Conservation (phyloP, 768 basidiomycete genomes). For the Mycena vitilis region DNA sequence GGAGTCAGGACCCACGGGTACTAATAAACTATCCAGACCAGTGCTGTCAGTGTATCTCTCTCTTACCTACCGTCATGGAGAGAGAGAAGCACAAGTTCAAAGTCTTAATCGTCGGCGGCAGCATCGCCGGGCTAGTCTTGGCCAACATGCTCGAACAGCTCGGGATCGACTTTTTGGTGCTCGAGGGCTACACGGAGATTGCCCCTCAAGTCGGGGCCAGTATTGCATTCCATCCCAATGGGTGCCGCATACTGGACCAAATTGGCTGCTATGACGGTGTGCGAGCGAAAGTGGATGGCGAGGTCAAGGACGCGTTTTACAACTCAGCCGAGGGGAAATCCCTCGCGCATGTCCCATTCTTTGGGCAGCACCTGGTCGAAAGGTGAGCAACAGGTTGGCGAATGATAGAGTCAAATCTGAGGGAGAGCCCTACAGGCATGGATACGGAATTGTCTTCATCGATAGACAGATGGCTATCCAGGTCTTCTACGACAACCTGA, state of each 20-base stretch:
- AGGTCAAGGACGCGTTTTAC: constrained; percentile 7
- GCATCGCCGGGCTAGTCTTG: constrained; percentile 14
- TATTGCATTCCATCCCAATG: constrained; percentile 21
- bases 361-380: constrained; percentile 15
- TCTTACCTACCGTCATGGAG: too few relatives aligned
- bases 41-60: too few relatives aligned
- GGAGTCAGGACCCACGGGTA: too few relatives aligned
- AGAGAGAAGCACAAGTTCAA: constrained; percentile 12
- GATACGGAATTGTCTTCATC: constrained; percentile 15
- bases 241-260: constrained; percentile 21
- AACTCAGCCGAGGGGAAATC: constrained; percentile 2
- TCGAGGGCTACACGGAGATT: constrained; percentile 23
- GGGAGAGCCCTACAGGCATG: background rate
- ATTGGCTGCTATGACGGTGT: constrained; percentile 22
- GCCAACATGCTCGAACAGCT: constrained; percentile 19
- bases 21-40: too few relatives aligned
- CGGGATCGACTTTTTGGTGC: constrained; percentile 22
- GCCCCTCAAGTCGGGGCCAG: constrained; percentile 27
- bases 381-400: background rate
- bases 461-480: constrained; percentile 18
- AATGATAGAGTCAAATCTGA: background rate
- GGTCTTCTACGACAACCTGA: constrained; percentile 9
- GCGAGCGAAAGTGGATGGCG: constrained; percentile 9
- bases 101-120: constrained; percentile 13
- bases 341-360: background rate